These are phyloP conservation scores for Trametes pubescens DNA, from an alignment of 1,284 basidiomycete species.

Conservation along the genomic window DNA sequence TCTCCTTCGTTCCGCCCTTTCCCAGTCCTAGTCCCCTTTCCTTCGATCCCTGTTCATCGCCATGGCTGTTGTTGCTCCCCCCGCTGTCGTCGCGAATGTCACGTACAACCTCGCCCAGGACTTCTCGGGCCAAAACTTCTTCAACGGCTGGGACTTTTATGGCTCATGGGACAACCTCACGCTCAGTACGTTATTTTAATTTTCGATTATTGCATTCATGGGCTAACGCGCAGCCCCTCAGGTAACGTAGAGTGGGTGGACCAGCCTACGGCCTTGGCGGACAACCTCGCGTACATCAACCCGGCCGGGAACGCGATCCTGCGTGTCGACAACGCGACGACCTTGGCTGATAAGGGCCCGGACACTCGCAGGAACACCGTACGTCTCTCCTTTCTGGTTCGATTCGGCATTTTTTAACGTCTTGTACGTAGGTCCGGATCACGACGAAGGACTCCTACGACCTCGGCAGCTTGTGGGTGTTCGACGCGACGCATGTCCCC, in stretches of 20 bases:
- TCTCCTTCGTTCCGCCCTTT: background rate
- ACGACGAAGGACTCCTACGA: conserved; percentile 59
- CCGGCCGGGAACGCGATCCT: conserved; percentile 62
- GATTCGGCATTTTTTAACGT: background rate
- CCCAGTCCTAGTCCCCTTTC: background rate
- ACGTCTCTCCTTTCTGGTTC: conserved; percentile 35
- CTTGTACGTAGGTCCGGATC: conserved; percentile 53
- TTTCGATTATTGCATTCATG: conserved; percentile 71
- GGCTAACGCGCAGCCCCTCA: conserved; percentile 33
- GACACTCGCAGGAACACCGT: conserved; percentile 64
- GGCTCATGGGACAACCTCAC: conserved; percentile 67
- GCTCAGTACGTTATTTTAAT: conserved; percentile 58
- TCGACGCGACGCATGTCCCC: conserved; percentile 56
- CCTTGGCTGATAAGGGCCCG: conserved; percentile 50
- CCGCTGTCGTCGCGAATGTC: conserved; percentile 12
- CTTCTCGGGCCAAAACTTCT: conserved; percentile 63
- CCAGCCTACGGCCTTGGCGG: conserved; percentile 48
- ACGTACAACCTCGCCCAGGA: conserved; percentile 54
- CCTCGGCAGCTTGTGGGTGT: conserved; percentile 55
- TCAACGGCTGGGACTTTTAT: conserved; percentile 68
- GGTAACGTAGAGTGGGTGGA: conserved; percentile 63
- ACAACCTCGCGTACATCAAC: conserved; percentile 61
- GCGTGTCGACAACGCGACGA: conserved; percentile 63
- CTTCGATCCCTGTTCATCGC: background rate
- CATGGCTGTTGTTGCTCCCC: conserved; percentile 3